These are phyloP conservation scores for Microbotryum intermedium DNA, from an alignment of 1,284 basidiomycete species.

Conservation along the genomic window DNA sequence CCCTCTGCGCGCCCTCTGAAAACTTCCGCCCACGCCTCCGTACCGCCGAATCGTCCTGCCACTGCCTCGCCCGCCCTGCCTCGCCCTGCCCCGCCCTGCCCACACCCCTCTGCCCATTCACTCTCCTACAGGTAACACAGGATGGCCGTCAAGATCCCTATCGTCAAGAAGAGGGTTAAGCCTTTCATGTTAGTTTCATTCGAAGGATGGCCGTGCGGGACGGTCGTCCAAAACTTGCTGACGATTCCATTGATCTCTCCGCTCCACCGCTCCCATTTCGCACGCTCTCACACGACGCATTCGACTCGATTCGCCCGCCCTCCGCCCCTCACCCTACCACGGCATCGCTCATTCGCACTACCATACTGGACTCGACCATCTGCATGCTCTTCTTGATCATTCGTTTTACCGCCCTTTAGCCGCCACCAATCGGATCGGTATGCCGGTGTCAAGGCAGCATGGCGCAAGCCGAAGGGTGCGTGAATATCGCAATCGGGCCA, in stretches of 20 bases:
- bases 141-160: constrained; percentile 51
- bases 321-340: background rate
- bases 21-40: too few species aligned
- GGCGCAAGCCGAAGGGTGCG: constrained; percentile 55
- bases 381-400: background rate
- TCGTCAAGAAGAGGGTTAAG: constrained; percentile 95
- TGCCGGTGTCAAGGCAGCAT: constrained; percentile 87
- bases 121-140: too few species aligned
- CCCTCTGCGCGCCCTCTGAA: too few species aligned
- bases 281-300: background rate
- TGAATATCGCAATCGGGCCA: background rate
- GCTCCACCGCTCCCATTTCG: background rate
- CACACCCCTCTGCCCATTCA: too few species aligned
- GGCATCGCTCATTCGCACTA: background rate
- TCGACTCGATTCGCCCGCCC: background rate
- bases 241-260: background rate
- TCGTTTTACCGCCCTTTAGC: constrained; percentile 43
- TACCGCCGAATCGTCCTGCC: background rate
- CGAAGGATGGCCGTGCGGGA: too few species aligned
- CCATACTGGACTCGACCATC: background rate
- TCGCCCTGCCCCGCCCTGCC: background rate
- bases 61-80: background rate
- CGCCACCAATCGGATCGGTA: constrained; percentile 97
- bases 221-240: too few species aligned
- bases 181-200: constrained; percentile 72